phyloP scores from a whole-genome alignment of 2,329 filamentous ascomycete genomes.

The Aureobasidium uvarum region DNA sequence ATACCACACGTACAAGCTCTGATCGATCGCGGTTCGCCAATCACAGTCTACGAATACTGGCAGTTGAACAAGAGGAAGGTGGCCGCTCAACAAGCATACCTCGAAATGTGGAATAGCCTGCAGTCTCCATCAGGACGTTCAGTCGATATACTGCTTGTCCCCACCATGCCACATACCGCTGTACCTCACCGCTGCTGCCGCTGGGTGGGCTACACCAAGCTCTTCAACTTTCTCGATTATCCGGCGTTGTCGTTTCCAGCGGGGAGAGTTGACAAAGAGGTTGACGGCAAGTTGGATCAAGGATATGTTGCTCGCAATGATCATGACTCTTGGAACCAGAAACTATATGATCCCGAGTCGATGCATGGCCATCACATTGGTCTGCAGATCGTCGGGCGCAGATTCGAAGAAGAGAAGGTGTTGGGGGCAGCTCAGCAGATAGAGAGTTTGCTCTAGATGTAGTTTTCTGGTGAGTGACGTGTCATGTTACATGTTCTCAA shows the following conservation, averaged over 20 bases:
- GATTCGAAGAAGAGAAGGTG: constrained; percentile 82
- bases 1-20: constrained; percentile 59
- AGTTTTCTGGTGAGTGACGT: too few relatives aligned
- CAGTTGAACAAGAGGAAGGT: constrained; percentile 61
- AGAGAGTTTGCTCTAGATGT: constrained; percentile 45
- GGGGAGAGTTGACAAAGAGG: constrained; percentile 47
- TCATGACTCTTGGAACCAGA: constrained; percentile 54
- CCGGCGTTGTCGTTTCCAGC: constrained; percentile 57
- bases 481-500: too few relatives aligned
- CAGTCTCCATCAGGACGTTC: constrained; percentile 47
- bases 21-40: constrained; percentile 52
- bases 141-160: constrained; percentile 59
- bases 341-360: constrained; percentile 66
- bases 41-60: constrained; percentile 66
- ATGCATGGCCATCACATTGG: constrained; percentile 85
- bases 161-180: constrained; percentile 60
- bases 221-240: constrained; percentile 52
- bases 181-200: constrained; percentile 46
- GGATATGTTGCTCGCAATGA: constrained; percentile 51
- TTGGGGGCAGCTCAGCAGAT: constrained; percentile 72
- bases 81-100: constrained; percentile 54
- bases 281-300: constrained; percentile 37
- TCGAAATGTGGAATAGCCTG: constrained; percentile 58
- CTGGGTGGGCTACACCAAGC: constrained; percentile 37
- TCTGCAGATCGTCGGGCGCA: constrained; percentile 73